Percentiles rank a stretch among this genome's conserved stretches.
These are phyloP conservation scores for Penicillium freii DNA, from an alignment of 2,329 filamentous ascomycete species.

Conservation along the genomic window DNA sequence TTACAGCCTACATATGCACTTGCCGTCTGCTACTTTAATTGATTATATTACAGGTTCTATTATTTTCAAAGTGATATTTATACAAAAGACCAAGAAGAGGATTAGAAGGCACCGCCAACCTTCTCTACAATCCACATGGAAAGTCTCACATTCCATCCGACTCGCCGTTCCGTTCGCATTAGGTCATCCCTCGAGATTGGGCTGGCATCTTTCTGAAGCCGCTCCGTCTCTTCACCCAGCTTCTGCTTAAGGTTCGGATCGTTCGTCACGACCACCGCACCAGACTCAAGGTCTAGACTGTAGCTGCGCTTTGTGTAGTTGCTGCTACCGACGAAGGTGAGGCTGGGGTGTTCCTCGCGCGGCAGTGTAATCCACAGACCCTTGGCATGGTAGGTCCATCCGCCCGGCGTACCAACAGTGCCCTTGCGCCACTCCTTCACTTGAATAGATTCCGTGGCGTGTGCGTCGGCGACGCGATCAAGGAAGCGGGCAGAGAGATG, in stretches of 20 bases:
- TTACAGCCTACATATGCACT: too few relatives aligned
- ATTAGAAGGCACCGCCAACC: constrained; percentile 79
- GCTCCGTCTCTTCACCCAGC: constrained; percentile 75
- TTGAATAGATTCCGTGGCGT: constrained; percentile 59
- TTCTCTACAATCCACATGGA: constrained; percentile 92
- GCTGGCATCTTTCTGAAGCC: constrained; percentile 72
- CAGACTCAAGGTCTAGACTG: constrained; percentile 84
- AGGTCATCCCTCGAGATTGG: constrained; percentile 74
- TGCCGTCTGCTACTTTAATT: too few relatives aligned
- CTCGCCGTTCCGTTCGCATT: constrained; percentile 74
- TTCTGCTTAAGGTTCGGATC: constrained; percentile 69
- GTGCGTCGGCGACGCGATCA: constrained; percentile 55
- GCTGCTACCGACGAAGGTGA: constrained; percentile 84
- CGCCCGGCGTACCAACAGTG: constrained; percentile 72
- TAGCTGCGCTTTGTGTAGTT: constrained; percentile 97
- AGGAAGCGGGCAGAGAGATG: constrained; percentile 82
- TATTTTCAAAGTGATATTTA: not conserved
- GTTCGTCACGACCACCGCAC: constrained; percentile 78
- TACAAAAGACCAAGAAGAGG: constrained; percentile 5
- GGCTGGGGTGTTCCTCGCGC: constrained; percentile 62
- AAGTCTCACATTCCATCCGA: constrained; percentile 77
- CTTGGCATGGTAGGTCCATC: constrained; percentile 98
- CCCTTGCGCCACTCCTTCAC: constrained; percentile 88
- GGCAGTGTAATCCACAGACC: constrained; percentile 78
- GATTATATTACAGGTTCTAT: constrained; percentile 9